Base-by-base conservation (phyloP, 2,329 filamentous ascomycete genomes). In the Mariannaea sp. region DNA sequence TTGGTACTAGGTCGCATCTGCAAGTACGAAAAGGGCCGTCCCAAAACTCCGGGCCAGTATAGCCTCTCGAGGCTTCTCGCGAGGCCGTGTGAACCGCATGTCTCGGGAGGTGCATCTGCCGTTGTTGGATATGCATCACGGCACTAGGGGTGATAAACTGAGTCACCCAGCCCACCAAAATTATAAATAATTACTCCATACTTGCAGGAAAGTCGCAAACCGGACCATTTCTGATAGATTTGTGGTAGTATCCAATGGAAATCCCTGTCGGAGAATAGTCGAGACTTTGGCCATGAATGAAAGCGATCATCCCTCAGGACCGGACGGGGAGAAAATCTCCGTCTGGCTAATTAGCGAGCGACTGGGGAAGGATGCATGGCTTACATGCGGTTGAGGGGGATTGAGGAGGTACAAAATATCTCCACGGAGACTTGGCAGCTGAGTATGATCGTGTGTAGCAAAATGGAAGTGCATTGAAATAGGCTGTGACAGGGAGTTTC, bases 31-130 rank as follows among this genome's bases (percentile, higher is more conserved):
- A 51, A 50, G 53, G 50, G 48, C 53, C 60, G 60, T 66, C 56
- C 64, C 64, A 65, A 52, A 55, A 56, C 60, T 55, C 49, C 43
- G 64, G 64, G 63, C 53, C 46, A 48, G 55, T 42, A 50, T 57
- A 41, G 43, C 40, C 45, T 45, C 46, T 36, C 40, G 46, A 57
- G 30, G 35, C 36, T 42, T 30, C 45, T 45, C 46, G 32, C 40
- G 46, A 57, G 30, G 35, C 36, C 39, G 26, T 45, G 53, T 52
- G 59, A 59, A 53, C 52, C 45, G 61, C 51, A 64, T 62, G 55
- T 60, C 57, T 62, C 59, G 53, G 60, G 49, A 53, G 51, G 33
- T 40, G 39, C 33, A 46, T 52, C 45, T 58, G 49, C 60, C 43
- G 49, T 59, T 53, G 40, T 59, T 55, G 36, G 48, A 49, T 54